Evolutionary conservation across 2,329 filamentous ascomycete species (phyloP).

Genomic region (Gremmenia infestans): DNA sequence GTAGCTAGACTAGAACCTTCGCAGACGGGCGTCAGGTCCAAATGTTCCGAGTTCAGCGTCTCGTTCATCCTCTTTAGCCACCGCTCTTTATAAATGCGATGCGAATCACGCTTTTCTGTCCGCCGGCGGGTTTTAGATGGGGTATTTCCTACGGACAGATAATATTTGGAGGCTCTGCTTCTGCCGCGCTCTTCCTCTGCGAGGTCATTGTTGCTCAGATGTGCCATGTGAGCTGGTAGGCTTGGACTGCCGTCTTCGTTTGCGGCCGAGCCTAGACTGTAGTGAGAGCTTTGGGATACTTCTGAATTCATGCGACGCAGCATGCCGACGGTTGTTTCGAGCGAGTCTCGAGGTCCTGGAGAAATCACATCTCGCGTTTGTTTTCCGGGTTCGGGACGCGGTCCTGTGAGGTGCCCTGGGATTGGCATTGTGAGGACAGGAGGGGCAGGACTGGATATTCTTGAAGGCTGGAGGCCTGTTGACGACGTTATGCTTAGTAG

Average conservation of each 20-base stretch:
- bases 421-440: slow-evolving; percentile 19
- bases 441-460: slow-evolving; percentile 7
- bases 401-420: slow-evolving; percentile 17
- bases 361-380: not conserved
- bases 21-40: slow-evolving; percentile 9
- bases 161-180: slow-evolving; percentile 9
- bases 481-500: slow-evolving; percentile 11
- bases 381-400: slow-evolving; percentile 11
- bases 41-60: not conserved
- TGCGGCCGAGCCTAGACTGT: slow-evolving; percentile 3
- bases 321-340: slow-evolving; percentile 11
- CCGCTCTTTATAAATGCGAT: slow-evolving; percentile 9
- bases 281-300: slow-evolving; percentile 5
- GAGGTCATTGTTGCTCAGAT: too few species aligned
- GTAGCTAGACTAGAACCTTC: slow-evolving; percentile 3
- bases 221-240: too few species aligned
- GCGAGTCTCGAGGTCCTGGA: slow-evolving; percentile 6
- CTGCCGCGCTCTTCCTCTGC: not conserved
- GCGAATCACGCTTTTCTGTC: slow-evolving; percentile 1
- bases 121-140: not conserved
- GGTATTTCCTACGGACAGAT: slow-evolving; percentile 8
- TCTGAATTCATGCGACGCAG: slow-evolving; percentile 22
- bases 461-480: slow-evolving; percentile 2
- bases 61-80: slow-evolving; percentile 4
- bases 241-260: not conserved